Percentiles rank a stretch among this genome's conserved stretches.
Conservation (phyloP, 2,329 filamentous ascomycete genomes). For the Colletotrichum acutatum region DNA sequence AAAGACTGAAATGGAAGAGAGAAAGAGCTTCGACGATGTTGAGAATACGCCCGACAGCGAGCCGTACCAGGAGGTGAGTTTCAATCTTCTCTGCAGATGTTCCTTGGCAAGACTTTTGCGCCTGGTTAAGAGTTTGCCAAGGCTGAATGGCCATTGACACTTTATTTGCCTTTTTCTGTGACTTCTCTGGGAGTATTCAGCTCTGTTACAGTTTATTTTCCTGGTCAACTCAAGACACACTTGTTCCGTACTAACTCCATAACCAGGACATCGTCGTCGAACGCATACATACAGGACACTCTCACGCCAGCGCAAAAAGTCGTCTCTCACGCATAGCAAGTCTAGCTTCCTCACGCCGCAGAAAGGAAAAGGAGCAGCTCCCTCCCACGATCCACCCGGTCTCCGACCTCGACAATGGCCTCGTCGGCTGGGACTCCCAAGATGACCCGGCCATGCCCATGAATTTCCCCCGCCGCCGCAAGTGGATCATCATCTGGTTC, state of each 20-base stretch:
- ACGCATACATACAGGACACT: constrained; percentile 9
- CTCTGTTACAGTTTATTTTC: too few relatives aligned
- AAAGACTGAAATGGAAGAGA: constrained; percentile 18
- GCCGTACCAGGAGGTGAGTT: constrained; percentile 23
- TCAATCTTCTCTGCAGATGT: neutral
- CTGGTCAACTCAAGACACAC: neutral
- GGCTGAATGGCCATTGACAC: neutral
- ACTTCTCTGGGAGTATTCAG: neutral
- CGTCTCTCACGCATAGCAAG: constrained; percentile 40
- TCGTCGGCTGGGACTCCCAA: constrained; percentile 70
- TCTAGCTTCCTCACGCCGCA: constrained; percentile 40
- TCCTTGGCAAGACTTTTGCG: neutral
- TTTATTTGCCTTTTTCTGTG: neutral
- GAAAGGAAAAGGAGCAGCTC: constrained; percentile 44
- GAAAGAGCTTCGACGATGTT: constrained; percentile 29
- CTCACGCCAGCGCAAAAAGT: constrained; percentile 39
- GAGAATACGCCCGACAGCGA: constrained; percentile 33
- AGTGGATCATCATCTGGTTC: constrained; percentile 67
- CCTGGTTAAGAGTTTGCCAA: neutral
- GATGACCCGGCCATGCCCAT: constrained; percentile 68
- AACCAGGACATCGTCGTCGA: constrained; percentile 7
- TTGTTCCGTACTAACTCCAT: neutral
- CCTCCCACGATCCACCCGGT: constrained; percentile 53
- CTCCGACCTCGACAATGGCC: constrained; percentile 61
- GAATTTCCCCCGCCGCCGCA: constrained; percentile 65